These are phyloP conservation scores for Fragosphaeria purpurea DNA, from an alignment of 2,329 filamentous ascomycete genomes.

Conservation along the genomic window DNA sequence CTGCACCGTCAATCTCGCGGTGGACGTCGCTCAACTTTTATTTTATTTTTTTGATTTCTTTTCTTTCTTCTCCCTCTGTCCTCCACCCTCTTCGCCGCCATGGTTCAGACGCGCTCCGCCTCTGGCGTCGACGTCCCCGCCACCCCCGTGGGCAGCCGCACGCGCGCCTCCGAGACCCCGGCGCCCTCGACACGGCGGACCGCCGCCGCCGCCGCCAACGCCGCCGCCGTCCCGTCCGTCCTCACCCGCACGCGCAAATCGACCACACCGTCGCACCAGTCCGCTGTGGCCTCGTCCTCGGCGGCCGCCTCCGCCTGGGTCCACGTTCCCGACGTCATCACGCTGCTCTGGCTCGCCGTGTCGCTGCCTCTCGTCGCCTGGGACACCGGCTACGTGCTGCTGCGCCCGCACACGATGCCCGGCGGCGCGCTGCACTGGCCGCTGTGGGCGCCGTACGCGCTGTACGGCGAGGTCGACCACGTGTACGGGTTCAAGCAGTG, in stretches of 20 bases:
- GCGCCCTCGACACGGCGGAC: conserved; percentile 7
- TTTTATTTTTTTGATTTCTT: not conserved
- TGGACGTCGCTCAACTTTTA: not conserved
- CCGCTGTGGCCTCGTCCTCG: no score
- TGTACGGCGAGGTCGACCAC: conserved; percentile 72
- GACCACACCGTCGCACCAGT: not conserved
- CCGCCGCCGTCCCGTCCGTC: not conserved
- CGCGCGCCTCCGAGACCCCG: conserved; percentile 6
- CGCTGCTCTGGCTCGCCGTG: conserved; percentile 60
- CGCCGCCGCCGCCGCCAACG: no score
- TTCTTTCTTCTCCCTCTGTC: not conserved
- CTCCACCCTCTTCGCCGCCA: not conserved
- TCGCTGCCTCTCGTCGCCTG: conserved; percentile 71
- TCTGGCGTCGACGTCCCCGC: conserved; percentile 14
- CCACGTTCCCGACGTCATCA: conserved; percentile 35
- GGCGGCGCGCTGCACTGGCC: conserved; percentile 64
- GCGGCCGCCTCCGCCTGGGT: conserved; percentile 22
- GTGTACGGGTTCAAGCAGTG: conserved; percentile 72
- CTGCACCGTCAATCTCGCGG: not conserved
- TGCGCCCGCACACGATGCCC: conserved; percentile 73
- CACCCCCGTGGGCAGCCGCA: conserved; percentile 6
- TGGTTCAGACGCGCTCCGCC: conserved; percentile 16
- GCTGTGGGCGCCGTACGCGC: conserved; percentile 65
- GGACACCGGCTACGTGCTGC: conserved; percentile 71
- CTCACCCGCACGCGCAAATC: conserved; percentile 1